Evolutionary conservation across 2,329 filamentous ascomycete genomes (phyloP).

Genomic region (Stemphylium beticola): DNA sequence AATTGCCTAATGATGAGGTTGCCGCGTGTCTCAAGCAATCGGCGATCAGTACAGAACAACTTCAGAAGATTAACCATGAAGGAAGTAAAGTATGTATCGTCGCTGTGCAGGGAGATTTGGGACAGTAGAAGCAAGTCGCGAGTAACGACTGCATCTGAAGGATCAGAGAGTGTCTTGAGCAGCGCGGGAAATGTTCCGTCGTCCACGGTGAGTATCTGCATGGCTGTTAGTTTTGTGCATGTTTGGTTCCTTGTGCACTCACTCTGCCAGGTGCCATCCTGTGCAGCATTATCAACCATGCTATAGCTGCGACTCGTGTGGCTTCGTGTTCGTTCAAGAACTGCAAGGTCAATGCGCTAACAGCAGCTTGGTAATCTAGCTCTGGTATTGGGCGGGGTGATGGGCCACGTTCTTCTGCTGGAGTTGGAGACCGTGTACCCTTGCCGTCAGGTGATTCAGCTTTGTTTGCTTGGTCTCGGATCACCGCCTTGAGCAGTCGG

Average conservation of each 20-base stretch:
- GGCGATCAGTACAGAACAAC: slow-evolving; percentile 91
- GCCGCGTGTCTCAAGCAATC: slow-evolving; percentile 86
- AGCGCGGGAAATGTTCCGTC: slow-evolving; percentile 96
- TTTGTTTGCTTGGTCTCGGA: slow-evolving; percentile 41
- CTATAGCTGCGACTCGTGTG: slow-evolving; percentile 89
- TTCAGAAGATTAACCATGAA: slow-evolving; percentile 98
- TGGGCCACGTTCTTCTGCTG: slow-evolving; percentile 54
- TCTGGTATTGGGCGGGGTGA: slow-evolving; percentile 62
- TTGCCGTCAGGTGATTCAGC: slow-evolving; percentile 33
- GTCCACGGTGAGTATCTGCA: slow-evolving; percentile 78
- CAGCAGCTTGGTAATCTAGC: slow-evolving; percentile 94
- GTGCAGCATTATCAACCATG: slow-evolving; percentile 98
- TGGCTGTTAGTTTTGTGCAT: slow-evolving; percentile 3
- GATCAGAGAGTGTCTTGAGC: slow-evolving; percentile 94
- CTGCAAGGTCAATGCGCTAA: slow-evolving; percentile 88
- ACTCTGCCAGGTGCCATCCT: slow-evolving; percentile 92
- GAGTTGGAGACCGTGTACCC: slow-evolving; percentile 49
- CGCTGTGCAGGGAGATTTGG: slow-evolving; percentile 94
- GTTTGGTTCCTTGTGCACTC: slow-evolving; percentile 7
- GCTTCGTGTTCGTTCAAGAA: slow-evolving; percentile 98
- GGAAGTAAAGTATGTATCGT: slow-evolving; percentile 95
- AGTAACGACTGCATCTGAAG: slow-evolving; percentile 92
- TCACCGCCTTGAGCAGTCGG: slow-evolving; percentile 43
- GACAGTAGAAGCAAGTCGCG: slow-evolving; percentile 92
- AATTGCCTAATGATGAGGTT: slow-evolving; percentile 97